A percentile compares a stretch with the other conserved stretches of the same genome.
Conservation (phyloP, 163 green algal species). For the Chlorella variabilis region DNA sequence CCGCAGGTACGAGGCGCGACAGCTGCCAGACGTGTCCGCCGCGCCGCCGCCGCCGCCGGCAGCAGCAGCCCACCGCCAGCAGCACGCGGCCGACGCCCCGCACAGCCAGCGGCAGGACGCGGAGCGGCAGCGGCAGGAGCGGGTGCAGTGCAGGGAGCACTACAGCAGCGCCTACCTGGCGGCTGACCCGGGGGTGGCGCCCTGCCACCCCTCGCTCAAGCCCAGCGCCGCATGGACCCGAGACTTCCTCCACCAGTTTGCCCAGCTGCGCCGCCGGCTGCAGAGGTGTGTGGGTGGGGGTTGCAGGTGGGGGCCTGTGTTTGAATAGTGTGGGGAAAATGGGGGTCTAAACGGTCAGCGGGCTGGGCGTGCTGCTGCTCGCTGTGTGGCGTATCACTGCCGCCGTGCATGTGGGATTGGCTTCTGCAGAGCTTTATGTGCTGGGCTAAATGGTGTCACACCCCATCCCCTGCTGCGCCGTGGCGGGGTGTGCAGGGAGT, state of each 20-base stretch:
- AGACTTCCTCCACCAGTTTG: constrained; percentile 43
- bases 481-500: constrained; percentile 36
- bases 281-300: constrained; percentile 12
- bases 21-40: constrained; percentile 22
- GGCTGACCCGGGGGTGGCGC: neutral
- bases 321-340: neutral
- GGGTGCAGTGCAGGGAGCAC: neutral
- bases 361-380: too few relatives aligned
- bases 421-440: too few relatives aligned
- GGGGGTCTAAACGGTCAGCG: too few relatives aligned
- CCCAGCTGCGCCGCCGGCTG: constrained; percentile 29
- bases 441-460: too few relatives aligned
- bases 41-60: neutral
- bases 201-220: constrained; percentile 5
- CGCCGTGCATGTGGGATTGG: too few relatives aligned
- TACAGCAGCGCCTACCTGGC: constrained; percentile 19
- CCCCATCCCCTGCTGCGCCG: too few relatives aligned
- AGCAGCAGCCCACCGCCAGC: neutral
- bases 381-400: too few relatives aligned
- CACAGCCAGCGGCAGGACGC: neutral
- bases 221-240: constrained; percentile 38
- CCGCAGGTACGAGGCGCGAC: constrained; percentile 29
- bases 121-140: neutral
- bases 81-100: constrained; percentile 4
- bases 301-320: neutral